Evolutionary conservation across 2,329 filamentous ascomycete species (phyloP).

Genomic region (Epichloe elymi): DNA sequence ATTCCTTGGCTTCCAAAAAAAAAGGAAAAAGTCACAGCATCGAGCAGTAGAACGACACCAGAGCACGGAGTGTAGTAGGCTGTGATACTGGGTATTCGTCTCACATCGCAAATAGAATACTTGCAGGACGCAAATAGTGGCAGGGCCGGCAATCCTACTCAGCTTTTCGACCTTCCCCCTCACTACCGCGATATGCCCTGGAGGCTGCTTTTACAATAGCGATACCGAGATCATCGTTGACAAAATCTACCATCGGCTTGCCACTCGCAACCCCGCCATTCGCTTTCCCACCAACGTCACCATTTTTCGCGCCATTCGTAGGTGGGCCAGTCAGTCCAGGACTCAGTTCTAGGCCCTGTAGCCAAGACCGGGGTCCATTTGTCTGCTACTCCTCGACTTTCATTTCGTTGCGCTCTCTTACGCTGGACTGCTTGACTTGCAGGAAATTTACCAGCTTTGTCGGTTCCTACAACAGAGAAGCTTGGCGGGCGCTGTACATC

Average conservation of each 20-base stretch:
- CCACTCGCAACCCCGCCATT: slow-evolving; percentile 2
- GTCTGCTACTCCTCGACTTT: not conserved
- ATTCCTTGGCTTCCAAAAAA: not conserved
- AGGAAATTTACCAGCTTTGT: not conserved
- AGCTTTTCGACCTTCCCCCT: not conserved
- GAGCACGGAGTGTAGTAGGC: not conserved
- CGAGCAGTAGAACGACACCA: not conserved
- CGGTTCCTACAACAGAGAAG: not conserved
- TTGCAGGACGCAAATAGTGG: not conserved
- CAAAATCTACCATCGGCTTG: not conserved
- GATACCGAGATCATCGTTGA: slow-evolving; percentile 4
- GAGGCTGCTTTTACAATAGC: slow-evolving; percentile 4
- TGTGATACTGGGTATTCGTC: not conserved
- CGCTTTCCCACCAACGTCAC: not conserved
- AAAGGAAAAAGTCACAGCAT: not conserved
- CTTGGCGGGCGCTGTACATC: not conserved
- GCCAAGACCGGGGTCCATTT: slow-evolving; percentile 1
- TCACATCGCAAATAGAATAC: not conserved
- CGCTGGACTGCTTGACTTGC: not conserved
- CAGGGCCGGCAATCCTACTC: not conserved
- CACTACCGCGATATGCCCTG: not conserved
- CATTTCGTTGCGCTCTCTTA: not conserved
- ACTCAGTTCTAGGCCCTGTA: not conserved
- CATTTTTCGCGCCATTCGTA: not conserved
- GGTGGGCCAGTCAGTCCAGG: not conserved